Conservation (phyloP, 495 filamentous ascomycete species). For the Trichoderma gamsii region DNA sequence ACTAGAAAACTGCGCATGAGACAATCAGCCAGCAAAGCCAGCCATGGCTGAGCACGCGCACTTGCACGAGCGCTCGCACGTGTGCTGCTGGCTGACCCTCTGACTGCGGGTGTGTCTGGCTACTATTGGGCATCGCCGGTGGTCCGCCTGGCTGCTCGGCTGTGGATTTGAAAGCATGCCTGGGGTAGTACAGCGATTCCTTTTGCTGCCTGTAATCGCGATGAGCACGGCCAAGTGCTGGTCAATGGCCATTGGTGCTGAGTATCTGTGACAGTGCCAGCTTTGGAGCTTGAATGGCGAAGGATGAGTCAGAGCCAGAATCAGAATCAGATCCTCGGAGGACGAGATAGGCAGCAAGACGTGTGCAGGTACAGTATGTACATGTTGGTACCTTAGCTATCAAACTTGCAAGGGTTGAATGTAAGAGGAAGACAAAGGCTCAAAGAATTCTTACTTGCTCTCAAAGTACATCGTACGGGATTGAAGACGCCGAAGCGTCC, state of each 20-base stretch:
- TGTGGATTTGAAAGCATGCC: background rate
- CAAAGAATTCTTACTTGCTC: background rate
- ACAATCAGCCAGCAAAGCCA: background rate
- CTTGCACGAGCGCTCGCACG: conserved; percentile 7
- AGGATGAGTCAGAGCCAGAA: background rate
- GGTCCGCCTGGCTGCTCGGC: background rate
- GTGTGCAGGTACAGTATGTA: no score
- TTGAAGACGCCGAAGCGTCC: background rate
- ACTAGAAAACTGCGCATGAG: background rate
- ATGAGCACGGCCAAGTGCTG: no score
- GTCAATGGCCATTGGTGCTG: no score
- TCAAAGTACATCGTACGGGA: background rate
- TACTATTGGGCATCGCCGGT: background rate
- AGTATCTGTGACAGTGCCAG: no score
- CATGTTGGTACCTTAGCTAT: no score
- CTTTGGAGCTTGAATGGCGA: no score
- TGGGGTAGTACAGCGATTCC: no score
- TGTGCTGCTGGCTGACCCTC: conserved; percentile 10
- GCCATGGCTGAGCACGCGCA: background rate
- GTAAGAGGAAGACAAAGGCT: background rate
- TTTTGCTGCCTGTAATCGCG: no score
- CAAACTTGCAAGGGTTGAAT: background rate
- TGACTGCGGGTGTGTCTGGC: background rate
- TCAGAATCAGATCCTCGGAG: background rate
- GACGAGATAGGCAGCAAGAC: background rate